Conservation (phyloP, 192 early-diverging fungal species). For the Backusella liffmaniae region DNA sequence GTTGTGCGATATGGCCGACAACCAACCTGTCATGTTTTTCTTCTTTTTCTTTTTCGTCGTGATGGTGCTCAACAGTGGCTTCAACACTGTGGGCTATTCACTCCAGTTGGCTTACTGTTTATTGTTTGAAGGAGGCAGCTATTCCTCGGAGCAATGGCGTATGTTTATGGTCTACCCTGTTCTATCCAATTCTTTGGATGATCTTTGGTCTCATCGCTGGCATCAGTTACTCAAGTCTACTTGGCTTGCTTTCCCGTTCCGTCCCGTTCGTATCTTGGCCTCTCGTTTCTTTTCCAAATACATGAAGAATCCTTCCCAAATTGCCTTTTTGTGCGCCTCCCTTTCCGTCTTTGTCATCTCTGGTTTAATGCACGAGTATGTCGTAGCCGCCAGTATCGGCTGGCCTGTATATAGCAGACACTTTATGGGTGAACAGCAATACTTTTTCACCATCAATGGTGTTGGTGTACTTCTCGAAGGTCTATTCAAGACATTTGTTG, state of each 20-base stretch:
- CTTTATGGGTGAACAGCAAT: constrained; percentile 14
- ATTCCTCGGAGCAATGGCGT: constrained; percentile 22
- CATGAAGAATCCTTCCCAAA: not conserved
- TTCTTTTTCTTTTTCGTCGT: not conserved
- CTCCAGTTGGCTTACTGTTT: constrained; percentile 3
- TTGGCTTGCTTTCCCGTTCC: constrained; percentile 7
- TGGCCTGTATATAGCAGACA: not conserved
- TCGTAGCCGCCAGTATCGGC: not conserved
- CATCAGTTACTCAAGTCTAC: constrained; percentile 19
- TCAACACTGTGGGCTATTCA: not conserved
- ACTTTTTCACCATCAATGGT: constrained; percentile 18
- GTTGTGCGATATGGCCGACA: not conserved
- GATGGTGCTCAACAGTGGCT: not conserved
- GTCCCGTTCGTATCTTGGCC: not conserved
- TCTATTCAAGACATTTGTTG: not conserved
- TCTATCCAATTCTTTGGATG: constrained; percentile 10
- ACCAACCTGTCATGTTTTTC: not conserved
- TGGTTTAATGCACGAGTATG: constrained; percentile 28
- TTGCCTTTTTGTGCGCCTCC: not conserved
- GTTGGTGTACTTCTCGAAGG: constrained; percentile 13
- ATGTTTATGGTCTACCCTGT: constrained; percentile 8
- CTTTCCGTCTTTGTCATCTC: constrained; percentile 22
- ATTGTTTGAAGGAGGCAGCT: not conserved
- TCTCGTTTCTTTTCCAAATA: not conserved
- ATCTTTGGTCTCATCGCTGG: constrained; percentile 24